phyloP scores from a whole-genome alignment of 2,329 filamentous ascomycete species.

The Ophiostoma montium region DNA sequence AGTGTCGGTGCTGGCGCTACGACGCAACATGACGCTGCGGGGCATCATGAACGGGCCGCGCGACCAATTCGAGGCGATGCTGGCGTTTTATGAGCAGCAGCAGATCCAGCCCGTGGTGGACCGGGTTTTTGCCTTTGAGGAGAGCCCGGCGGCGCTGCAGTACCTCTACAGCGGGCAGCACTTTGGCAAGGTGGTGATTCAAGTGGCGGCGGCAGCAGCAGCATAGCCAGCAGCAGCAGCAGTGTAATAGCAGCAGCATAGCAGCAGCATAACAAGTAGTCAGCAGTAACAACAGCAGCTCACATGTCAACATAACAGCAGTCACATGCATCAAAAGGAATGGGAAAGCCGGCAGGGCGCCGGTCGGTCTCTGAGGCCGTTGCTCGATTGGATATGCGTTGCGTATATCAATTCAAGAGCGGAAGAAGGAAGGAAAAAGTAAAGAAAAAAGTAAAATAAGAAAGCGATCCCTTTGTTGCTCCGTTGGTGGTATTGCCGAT shows the following conservation, averaged over 20 bases:
- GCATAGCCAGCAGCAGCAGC: neutral
- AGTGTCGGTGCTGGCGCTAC: slow-evolving; percentile 41
- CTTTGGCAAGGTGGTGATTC: slow-evolving; percentile 39
- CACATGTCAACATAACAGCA: neutral
- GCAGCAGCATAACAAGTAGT: neutral
- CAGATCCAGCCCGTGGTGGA: slow-evolving; percentile 29
- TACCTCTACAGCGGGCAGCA: slow-evolving; percentile 36
- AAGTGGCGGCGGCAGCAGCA: slow-evolving; percentile 11
- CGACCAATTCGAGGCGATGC: slow-evolving; percentile 39
- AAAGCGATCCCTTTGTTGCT: slow-evolving; percentile 5
- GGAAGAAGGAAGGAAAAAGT: slow-evolving; percentile 14
- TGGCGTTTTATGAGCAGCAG: slow-evolving; percentile 26
- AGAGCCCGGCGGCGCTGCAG: slow-evolving; percentile 30
- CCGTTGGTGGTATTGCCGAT: slow-evolving; percentile 5
- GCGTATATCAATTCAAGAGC: slow-evolving; percentile 31
- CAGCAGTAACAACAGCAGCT: neutral
- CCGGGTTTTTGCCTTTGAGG: slow-evolving; percentile 26
- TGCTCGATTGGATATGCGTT: slow-evolving; percentile 39
- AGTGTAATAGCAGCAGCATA: neutral
- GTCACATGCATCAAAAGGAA: neutral
- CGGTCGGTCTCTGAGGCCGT: slow-evolving; percentile 63
- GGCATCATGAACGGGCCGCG: slow-evolving; percentile 48
- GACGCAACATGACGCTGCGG: slow-evolving; percentile 32
- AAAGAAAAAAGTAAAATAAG: slow-evolving; percentile 1
- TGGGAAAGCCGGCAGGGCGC: slow-evolving; percentile 48